phyloP scores from a whole-genome alignment of 768 basidiomycete species.

The Dentipellis sp. region DNA sequence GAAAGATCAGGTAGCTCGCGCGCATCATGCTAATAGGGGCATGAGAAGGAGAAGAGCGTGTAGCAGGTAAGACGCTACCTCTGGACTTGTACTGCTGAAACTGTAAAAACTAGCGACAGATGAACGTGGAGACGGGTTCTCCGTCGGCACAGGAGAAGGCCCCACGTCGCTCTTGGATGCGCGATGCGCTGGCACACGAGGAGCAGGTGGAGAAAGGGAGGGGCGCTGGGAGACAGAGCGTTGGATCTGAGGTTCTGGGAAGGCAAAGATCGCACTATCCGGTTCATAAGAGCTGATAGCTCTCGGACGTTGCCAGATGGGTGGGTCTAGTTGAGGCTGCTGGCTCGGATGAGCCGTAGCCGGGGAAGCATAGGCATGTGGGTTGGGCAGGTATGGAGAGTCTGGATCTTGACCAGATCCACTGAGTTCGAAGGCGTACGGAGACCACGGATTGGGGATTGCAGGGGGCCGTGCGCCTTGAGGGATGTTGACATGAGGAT shows the following conservation, averaged over 20 bases:
- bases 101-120: slow-evolving; percentile 1
- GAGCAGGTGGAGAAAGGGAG: slow-evolving; percentile 15
- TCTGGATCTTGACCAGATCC: not conserved
- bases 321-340: not conserved
- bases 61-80: slow-evolving; percentile 5
- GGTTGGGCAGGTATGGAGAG: not conserved
- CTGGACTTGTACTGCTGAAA: not conserved
- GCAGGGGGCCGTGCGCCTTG: not conserved
- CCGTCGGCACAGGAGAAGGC: not conserved
- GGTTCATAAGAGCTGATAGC: slow-evolving; percentile 11
- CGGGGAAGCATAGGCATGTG: not conserved
- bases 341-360: not conserved
- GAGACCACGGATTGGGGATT: not conserved
- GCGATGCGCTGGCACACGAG: not conserved
- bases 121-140: not conserved
- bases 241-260: slow-evolving; percentile 46
- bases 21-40: slow-evolving; percentile 1
- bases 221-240: slow-evolving; percentile 33
- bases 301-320: slow-evolving; percentile 10
- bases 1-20: slow-evolving; percentile 17
- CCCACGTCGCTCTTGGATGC: not conserved
- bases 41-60: not conserved
- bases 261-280: slow-evolving; percentile 24
- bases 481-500: slow-evolving; percentile 2
- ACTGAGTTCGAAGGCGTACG: not conserved